These are phyloP conservation scores for Pachysolen tannophilus DNA, from an alignment of 805 yeast genomes.

Conservation along the genomic window DNA sequence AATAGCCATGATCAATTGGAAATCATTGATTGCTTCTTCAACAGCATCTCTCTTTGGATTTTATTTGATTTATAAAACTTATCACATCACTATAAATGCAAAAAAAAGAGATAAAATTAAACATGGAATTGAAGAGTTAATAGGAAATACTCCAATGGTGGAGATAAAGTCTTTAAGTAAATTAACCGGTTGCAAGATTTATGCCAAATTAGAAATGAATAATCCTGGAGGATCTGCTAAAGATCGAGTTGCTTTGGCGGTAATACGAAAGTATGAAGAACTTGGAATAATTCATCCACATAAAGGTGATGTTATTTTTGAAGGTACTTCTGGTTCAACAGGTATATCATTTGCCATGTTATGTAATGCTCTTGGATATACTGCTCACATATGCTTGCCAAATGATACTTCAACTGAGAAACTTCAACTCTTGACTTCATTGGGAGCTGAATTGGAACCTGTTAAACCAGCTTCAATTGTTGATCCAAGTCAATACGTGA, in stretches of 20 bases:
- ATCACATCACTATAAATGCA: no score
- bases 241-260: constrained; percentile 86
- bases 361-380: constrained; percentile 84
- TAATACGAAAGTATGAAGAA: constrained; percentile 61
- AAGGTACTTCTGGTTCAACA: constrained; percentile 96
- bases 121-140: constrained; percentile 65
- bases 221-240: constrained; percentile 97
- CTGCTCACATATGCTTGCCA: constrained; percentile 89
- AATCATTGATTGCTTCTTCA: no score
- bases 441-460: constrained; percentile 78
- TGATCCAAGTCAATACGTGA: constrained; percentile 88
- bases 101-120: constrained; percentile 9
- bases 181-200: constrained; percentile 72
- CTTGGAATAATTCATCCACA: constrained; percentile 49
- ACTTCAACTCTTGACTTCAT: constrained; percentile 54
- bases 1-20: no score
- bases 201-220: constrained; percentile 75
- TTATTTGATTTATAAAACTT: no score
- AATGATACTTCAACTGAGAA: constrained; percentile 90
- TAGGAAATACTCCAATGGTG: constrained; percentile 87
- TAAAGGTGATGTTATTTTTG: constrained; percentile 71
- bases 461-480: constrained; percentile 95
- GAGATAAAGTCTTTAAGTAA: constrained; percentile 61
- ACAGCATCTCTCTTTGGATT: no score
- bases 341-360: constrained; percentile 90